Evolutionary conservation across 768 basidiomycete genomes (phyloP).

Genomic region (Russula vinacea): DNA sequence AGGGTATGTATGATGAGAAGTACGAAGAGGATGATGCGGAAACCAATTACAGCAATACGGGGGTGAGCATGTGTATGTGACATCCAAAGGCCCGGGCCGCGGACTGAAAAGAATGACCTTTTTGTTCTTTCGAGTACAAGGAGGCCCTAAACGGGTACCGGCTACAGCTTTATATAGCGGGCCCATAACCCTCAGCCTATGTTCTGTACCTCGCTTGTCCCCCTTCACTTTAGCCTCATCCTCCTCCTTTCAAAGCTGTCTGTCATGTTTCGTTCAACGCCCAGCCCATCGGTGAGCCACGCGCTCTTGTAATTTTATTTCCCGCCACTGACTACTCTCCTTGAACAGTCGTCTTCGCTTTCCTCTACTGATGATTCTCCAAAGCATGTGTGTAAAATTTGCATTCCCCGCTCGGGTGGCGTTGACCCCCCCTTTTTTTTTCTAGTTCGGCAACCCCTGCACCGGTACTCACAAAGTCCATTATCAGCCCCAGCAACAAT

Average conservation of each 20-base stretch:
- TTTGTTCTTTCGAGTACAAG: constrained; percentile 14
- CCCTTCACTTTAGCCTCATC: background rate
- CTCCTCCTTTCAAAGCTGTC: background rate
- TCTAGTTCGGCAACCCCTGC: constrained; percentile 7
- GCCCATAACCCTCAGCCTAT: background rate
- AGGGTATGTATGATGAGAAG: constrained; percentile 1
- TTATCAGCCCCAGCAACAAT: constrained; percentile 35
- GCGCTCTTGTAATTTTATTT: background rate
- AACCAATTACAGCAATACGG: background rate
- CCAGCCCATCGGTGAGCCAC: constrained; percentile 8
- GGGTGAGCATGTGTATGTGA: background rate
- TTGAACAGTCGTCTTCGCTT: constrained; percentile 17
- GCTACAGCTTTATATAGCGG: constrained; percentile 8
- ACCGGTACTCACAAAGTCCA: constrained; percentile 30
- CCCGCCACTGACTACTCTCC: background rate
- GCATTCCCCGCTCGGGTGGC: background rate
- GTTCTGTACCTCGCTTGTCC: background rate
- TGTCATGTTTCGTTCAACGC: constrained; percentile 17
- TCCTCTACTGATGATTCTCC: constrained; percentile 21
- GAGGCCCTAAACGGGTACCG: constrained; percentile 14
- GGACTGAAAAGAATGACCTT: background rate
- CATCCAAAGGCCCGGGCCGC: background rate
- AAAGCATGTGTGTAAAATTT: constrained; percentile 12
- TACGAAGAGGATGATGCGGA: background rate
- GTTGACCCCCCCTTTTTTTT: background rate